Evolutionary conservation across 2,329 filamentous ascomycete species (phyloP), one percentile per base, ranked within the genome.

Genomic region (Dendrostoma leiphaemia): DNA sequence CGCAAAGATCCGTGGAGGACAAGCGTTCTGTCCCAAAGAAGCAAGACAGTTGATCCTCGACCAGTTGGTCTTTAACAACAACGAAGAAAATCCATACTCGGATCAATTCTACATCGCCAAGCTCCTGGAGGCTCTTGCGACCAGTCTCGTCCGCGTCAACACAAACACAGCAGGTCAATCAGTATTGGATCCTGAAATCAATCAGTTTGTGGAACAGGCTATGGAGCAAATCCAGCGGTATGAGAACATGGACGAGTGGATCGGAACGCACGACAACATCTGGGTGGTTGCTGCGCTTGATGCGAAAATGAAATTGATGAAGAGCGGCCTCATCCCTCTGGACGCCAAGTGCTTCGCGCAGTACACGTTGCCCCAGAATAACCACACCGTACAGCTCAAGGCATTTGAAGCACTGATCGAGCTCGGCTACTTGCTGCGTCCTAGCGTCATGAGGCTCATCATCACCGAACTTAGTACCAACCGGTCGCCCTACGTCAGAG

Each of bases 11-110:
- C 85, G 91, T 48, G 88, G 93, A 64, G 76, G 77, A 35, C 81
- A 86, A 51, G 89, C 91, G 34, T 88, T 84, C 63, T 92, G 91
- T 51, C 92, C 93, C 0, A 78, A 87, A 64, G 79, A 86, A 49
- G 91, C 91, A 5, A 89, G 92, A 54, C 82, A 83, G 35, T 96
- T 97, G 68, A 82, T 99, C 45, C 82, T 96, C 21, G 91, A 97
- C 62, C 89, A 95, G 66, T 77, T 99, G 31, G 87, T 89, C 46
- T 93, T 91, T 74, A 99, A 99, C 66, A 92, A 99, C 71, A 99
- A 99, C 66, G 86, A 89, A 2, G 88, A 89, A 57, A 99, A 99
- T 63, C 73, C 86, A 47, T 95, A 84, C 65, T 96, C 92, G 5
- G 95, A 99, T 64, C 88, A 92, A 59, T 86, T 90, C 64, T 99